A percentile compares a stretch with the other conserved stretches of the same genome.
These are phyloP conservation scores for Microcos paniculata DNA, from an alignment of 345 rosid species.

Conservation along the genomic window DNA sequence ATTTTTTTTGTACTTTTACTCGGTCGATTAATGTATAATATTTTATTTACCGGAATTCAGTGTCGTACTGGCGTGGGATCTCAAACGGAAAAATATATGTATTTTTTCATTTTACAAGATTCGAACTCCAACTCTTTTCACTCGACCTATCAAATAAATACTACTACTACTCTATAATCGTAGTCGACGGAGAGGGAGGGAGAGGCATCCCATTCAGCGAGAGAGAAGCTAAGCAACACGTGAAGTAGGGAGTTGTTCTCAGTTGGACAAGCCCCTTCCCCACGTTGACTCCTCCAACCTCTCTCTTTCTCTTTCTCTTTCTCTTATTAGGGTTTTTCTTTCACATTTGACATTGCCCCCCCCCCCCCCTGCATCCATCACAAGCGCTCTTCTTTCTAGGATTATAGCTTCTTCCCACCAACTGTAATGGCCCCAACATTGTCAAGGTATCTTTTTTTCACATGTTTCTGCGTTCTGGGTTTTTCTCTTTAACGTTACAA, in stretches of 20 bases:
- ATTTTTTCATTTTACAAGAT: no score
- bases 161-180: no score
- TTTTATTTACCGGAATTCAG: no score
- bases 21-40: no score
- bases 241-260: conserved; percentile 13
- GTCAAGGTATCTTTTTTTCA: background rate
- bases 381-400: background rate
- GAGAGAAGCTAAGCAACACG: conserved; percentile 9
- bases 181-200: background rate
- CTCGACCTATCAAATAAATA: no score
- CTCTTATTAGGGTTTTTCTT: conserved; percentile 8
- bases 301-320: background rate
- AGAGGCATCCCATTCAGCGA: background rate
- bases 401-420: background rate
- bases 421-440: background rate
- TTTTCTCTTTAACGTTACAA: background rate
- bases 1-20: no score
- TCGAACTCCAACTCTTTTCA: no score
- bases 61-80: no score
- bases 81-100: no score
- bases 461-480: background rate
- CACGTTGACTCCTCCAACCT: conserved; percentile 19
- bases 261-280: background rate
- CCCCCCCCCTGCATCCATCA: background rate
- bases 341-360: background rate